These are phyloP conservation scores for Sclerotiophoma versabilis DNA, from an alignment of 2,329 filamentous ascomycete species.

Conservation along the genomic window DNA sequence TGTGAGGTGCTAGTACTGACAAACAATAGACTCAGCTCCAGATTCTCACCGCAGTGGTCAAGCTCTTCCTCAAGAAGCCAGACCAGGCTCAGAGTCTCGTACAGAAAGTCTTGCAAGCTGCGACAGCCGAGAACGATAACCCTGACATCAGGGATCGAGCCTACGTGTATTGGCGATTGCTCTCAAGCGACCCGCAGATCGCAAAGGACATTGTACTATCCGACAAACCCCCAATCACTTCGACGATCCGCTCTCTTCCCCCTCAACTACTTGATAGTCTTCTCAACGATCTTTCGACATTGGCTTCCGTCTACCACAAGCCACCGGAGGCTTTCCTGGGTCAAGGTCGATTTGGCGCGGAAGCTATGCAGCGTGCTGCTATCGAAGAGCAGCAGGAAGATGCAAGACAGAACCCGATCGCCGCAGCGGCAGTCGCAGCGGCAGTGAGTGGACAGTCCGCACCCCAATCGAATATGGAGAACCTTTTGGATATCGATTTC, in stretches of 20 bases:
- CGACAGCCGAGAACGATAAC: conserved; percentile 95
- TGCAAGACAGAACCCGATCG: conserved; percentile 91
- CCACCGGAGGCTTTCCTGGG: conserved; percentile 97
- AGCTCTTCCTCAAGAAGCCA: conserved; percentile 96
- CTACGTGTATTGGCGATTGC: conserved; percentile 96
- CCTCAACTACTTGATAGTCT: conserved; percentile 85
- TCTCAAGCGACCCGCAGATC: conserved; percentile 89
- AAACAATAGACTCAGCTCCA: conserved; percentile 84
- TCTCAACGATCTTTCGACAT: conserved; percentile 88
- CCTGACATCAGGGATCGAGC: conserved; percentile 96
- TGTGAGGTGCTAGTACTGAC: conserved; percentile 41
- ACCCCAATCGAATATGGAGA: conserved; percentile 83
- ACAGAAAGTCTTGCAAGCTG: conserved; percentile 90
- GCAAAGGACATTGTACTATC: conserved; percentile 94
- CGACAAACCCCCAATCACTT: conserved; percentile 91
- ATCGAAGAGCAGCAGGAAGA: conserved; percentile 97
- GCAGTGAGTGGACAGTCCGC: conserved; percentile 62
- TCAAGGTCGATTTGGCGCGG: conserved; percentile 90
- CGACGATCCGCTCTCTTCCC: conserved; percentile 90
- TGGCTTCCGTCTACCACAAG: conserved; percentile 98
- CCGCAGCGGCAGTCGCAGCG: conserved; percentile 77
- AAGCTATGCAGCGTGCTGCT: conserved; percentile 91
- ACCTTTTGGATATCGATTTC: conserved; percentile 94
- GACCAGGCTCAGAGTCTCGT: conserved; percentile 89
- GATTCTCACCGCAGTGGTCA: conserved; percentile 95